Evolutionary conservation across 164 flowering plant genomes (phyloP), one percentile per base, ranked within the genome.

Genomic region (Paratinospora sagittata): DNA sequence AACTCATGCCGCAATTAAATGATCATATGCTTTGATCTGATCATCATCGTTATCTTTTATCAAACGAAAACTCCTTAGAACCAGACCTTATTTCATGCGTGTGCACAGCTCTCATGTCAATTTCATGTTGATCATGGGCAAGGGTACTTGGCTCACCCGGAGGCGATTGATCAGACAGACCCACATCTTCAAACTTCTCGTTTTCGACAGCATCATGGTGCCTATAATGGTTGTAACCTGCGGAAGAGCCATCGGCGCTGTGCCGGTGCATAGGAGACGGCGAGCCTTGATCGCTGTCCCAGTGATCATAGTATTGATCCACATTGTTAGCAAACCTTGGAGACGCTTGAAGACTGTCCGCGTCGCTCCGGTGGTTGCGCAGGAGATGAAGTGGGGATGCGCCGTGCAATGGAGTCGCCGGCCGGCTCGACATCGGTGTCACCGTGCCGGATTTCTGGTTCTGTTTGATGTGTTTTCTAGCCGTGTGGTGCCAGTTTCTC

Each of bases 401-500:
- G 80, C 79, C 70, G 49, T 69, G 84, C 0, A 75, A 36, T 0
- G 91, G 95, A 0, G 92, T 88, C 17, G 76, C 65, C 0, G 92
- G 85, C n/a, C 83, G 52, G 70, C 87, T 88, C 0, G 93, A 84
- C 71, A 80, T 9, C 9, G 95, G 90, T 0, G 89, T 84, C 67
- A 69, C 77, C 0, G 68, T 30, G 2, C 73, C 71, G 0, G 84
- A 81, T 3, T 71, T 63, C 1, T 76, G 70, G 79, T 68, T 80
- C 0, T 85, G 79, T 69, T 87, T 89, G 19, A 87, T 27, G 37
- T 87, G 83, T 72, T 84, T 90, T 69, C 70, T 86, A 0, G 92
- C 97, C 1, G 82, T 78, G 69, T 81, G 89, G 73, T 90, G 92
- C 96, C 97, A 92, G 14, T 78, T 83, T 17, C 69, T 72, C 12